Base-by-base conservation (phyloP, 2,329 filamentous ascomycete species). In the Diaporthe sp. region DNA sequence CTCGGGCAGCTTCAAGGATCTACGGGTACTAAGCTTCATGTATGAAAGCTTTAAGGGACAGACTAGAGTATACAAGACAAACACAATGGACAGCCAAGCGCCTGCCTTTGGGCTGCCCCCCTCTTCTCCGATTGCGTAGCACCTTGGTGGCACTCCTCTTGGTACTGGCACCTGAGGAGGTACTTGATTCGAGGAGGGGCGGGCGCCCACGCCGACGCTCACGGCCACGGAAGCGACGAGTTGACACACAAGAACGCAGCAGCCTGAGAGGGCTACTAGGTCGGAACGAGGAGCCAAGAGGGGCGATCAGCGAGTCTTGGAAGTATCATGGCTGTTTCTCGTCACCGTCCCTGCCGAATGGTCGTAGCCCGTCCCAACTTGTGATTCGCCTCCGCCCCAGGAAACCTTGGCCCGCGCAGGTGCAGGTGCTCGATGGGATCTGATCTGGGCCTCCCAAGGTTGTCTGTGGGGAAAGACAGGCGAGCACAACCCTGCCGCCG, bases 1-100 rank as follows among this genome's bases (percentile, higher is more conserved):
- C 68, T 76, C 60, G 68, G 22, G 30, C 45, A 68, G 57, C 30
- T 47, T 38, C 40, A 67, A 60, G 40, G 74, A 74, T 71, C 55
- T 60, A 70, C 72, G 60, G 69, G 72, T 54, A 30, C 64, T 68
- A 68, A 54, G 47, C 64, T 68, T 54, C 33, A 40, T 28, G 45
- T 40, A 54, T 54, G 47, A 68, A 52, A 67, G 64, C 47, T 68
- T 68, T 42, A 38, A 30, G 35, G 64, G n/a, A 25, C 25, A 28
- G 30, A 28, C 64, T 52, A 67, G 30, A 64, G 38, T 12, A 38
- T 35, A 64, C 25, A 47, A 40, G 60, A 47, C 35, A 60, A 38
- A n/a, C 64, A 68, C 30, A 68, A 38, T 47, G 60, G 64, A 54
- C 33, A 15, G 58, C 58, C 58, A 68, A 68, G 45, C 33, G 40